A percentile compares a stretch with the other conserved stretches of the same genome.
Conservation (phyloP, 2,329 filamentous ascomycete genomes). For the Colletotrichum kahawae region DNA sequence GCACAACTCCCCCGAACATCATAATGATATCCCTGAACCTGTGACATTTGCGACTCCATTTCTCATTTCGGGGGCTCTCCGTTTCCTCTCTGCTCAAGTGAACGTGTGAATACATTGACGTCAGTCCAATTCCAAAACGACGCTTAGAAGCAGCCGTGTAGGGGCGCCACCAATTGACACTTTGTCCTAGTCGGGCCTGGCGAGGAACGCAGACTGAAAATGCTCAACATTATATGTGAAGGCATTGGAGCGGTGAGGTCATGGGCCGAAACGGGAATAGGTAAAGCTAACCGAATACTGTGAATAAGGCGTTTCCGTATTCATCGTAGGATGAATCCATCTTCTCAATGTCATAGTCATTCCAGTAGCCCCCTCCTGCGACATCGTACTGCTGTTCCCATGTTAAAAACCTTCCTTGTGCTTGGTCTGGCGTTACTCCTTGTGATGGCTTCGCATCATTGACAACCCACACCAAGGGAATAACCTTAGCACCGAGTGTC, state of each 20-base stretch:
- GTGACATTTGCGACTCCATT: background rate
- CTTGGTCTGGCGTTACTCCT: conserved; percentile 41
- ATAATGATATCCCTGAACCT: background rate
- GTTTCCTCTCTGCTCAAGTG: too few relatives aligned
- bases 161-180: too few relatives aligned
- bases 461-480: conserved; percentile 49
- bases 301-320: conserved; percentile 32
- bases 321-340: conserved; percentile 41
- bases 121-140: too few relatives aligned
- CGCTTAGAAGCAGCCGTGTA: too few relatives aligned
- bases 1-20: background rate
- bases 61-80: too few relatives aligned
- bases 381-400: conserved; percentile 37
- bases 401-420: conserved; percentile 34
- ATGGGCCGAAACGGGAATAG: background rate
- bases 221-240: fast-evolving
- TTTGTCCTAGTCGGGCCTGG: too few relatives aligned
- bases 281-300: conserved; percentile 26
- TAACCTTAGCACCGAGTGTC: conserved; percentile 42
- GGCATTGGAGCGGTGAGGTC: background rate
- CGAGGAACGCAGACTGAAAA: background rate
- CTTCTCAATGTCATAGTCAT: conserved; percentile 52
- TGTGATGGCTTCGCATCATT: conserved; percentile 50
- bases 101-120: too few relatives aligned
- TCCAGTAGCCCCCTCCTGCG: conserved; percentile 49